Base-by-base conservation (phyloP, 1,139 yeast species). In the Taphrina flavorubra region DNA sequence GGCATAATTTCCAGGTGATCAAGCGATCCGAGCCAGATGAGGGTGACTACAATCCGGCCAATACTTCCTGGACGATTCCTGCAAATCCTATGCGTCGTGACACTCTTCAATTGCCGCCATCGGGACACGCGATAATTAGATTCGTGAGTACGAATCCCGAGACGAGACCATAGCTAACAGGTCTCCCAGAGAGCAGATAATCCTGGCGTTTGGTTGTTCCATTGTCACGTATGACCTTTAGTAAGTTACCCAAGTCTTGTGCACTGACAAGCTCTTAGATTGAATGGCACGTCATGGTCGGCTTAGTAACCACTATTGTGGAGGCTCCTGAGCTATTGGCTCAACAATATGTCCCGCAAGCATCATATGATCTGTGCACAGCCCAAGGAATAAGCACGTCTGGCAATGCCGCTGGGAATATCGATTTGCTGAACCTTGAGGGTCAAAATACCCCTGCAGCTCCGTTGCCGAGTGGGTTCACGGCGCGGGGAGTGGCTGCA, bases 151-250 rank as follows among this genome's bases (percentile, higher is more conserved):
- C 46, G 2, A n/a, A 73, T 25, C 31, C 8, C 18, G 31, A 25
- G 31, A 2, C 25, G 10, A 13, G 10, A 46, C 18, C 8, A 11
- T 49, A 8, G 31, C 8, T 8, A 20, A 31, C 20, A 2, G 20
- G 10, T 13, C 10, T 31, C 3, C 13, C 25, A 58, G 62, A 11
- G 62, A 14, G 90, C 96, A 65, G 86, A 88, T 75, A 90, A 90
- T 77, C 97, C 97, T 37, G 97, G 97, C 75, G 91, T 90, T 53
- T 90, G 96, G 96, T 82, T 88, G 75, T 91, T 91, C 90, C 97
- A 91, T 78, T 92, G 97, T 80, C 97, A 91, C 75, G 46, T 63
- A 25, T 39, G 58, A 8, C 34, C 18, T n/a, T 39, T 20, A 13
- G 11, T 1, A 8, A 46, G 6, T 4, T 25, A 6, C 16, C 10